Evolutionary conservation across 1,284 basidiomycete species (phyloP).

Genomic region (Athelia psychrophila): DNA sequence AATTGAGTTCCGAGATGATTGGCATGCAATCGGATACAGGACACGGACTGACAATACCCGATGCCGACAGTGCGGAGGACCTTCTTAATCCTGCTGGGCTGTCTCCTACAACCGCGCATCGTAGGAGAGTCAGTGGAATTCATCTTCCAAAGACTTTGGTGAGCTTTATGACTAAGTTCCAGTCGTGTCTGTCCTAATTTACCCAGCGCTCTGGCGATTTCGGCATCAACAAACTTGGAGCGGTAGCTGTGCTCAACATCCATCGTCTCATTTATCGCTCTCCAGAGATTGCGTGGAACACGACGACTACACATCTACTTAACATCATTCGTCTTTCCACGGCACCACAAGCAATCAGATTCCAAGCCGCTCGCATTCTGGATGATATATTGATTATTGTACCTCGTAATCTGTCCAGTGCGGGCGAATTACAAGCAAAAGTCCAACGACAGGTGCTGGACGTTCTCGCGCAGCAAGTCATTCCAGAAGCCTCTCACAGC

Average conservation of each 20-base stretch:
- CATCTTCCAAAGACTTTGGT: slow-evolving; percentile 76
- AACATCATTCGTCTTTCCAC: slow-evolving; percentile 63
- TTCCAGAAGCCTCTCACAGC: slow-evolving; percentile 43
- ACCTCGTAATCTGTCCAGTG: slow-evolving; percentile 62
- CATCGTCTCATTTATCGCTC: slow-evolving; percentile 79
- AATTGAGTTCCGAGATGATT: slow-evolving; percentile 86
- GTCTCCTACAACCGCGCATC: slow-evolving; percentile 46
- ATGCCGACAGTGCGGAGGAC: slow-evolving; percentile 40
- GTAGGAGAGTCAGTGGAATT: slow-evolving; percentile 82
- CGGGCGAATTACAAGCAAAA: slow-evolving; percentile 59
- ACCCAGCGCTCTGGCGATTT: slow-evolving; percentile 76
- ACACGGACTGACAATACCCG: slow-evolving; percentile 25
- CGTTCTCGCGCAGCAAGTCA: slow-evolving; percentile 79
- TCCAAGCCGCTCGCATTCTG: slow-evolving; percentile 85
- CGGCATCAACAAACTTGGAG: slow-evolving; percentile 82
- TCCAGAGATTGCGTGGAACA: slow-evolving; percentile 84
- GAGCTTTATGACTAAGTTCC: slow-evolving; percentile 23
- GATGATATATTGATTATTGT: slow-evolving; percentile 78
- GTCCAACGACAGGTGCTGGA: slow-evolving; percentile 84
- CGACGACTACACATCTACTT: slow-evolving; percentile 77
- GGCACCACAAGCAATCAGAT: slow-evolving; percentile 77
- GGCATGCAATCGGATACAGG: slow-evolving; percentile 64
- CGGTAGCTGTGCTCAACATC: slow-evolving; percentile 80
- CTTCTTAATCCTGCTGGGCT: slow-evolving; percentile 32
- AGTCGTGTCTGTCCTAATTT: background rate